Base-by-base conservation (phyloP, 2,329 filamentous ascomycete genomes). In the Aspergillus vadensis region DNA sequence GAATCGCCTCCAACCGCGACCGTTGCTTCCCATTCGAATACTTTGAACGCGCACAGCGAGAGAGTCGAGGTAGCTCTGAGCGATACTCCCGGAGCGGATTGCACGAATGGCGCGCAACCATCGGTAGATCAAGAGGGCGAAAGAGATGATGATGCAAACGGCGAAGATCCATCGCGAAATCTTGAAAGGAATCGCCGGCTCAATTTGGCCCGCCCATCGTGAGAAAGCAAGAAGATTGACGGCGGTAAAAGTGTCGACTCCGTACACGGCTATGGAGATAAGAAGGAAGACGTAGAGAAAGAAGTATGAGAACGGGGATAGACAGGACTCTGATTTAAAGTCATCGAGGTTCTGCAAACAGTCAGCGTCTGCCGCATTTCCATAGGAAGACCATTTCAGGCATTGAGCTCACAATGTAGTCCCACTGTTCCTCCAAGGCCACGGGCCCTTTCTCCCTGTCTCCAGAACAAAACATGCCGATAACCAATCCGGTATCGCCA, bases 131-230 rank as follows among this genome's bases (percentile, higher is more conserved):
- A 96, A 83, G 66, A 98, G 91, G 65, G 92, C 80, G 75, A 94
- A 93, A 9, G 93, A 98, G 38, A 95, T 82, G 65, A 98, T 89
- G 72, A 99, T 98, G 75, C 93, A 97, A 58, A 87, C 86, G 27
- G 91, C 90, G 74, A 98, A 99, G 74, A 99, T 93, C 92, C 93
- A 97, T 79, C 95, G 96, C 12, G 92, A 90, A 57, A 94, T 85
- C 52, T 86, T 80, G 71, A 96, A 87, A 3, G 88, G 85, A 65
- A 98, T 89, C 43, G 86, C 84, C 1, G 92, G 92, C 68, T 91
- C 80, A 68, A 98, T 90, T 67, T 91, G 84, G 56, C 90, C 91
- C 1, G 91, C 91, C 93, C 93, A 98, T 62, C 87, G 87, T 79
- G 96, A 87, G 79, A 97, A 97, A 58, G 85, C 90, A 54, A 99